Percentiles rank a stretch among this genome's conserved stretches.
Conservation (phyloP, 2,329 filamentous ascomycete species). For the Drechslerella dactyloides region DNA sequence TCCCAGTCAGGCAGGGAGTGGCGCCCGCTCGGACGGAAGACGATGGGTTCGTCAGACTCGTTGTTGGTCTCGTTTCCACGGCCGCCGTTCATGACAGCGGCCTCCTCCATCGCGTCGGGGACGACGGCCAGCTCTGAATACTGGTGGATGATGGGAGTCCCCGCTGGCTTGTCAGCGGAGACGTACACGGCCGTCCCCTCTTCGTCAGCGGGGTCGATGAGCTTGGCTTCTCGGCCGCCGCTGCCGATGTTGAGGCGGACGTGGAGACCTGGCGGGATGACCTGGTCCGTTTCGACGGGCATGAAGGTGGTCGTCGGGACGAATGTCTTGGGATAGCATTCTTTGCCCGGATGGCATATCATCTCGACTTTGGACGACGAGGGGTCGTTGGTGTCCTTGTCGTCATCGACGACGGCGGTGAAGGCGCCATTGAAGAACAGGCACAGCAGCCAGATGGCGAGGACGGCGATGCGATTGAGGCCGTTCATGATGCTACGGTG, state of each 20-base stretch:
- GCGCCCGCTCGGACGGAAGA: slow-evolving; percentile 55
- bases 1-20: slow-evolving; percentile 58
- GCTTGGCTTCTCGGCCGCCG: slow-evolving; percentile 70
- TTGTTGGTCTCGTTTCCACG: slow-evolving; percentile 42
- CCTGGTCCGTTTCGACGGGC: slow-evolving; percentile 68
- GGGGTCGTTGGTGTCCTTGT: background rate
- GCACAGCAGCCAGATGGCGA: slow-evolving; percentile 36
- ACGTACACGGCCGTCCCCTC: slow-evolving; percentile 58
- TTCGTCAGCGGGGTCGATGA: slow-evolving; percentile 64
- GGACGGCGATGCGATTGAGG: slow-evolving; percentile 31
- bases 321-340: slow-evolving; percentile 71
- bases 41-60: slow-evolving; percentile 52
- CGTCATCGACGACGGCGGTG: slow-evolving; percentile 9
- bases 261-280: slow-evolving; percentile 70
- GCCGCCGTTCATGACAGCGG: slow-evolving; percentile 33
- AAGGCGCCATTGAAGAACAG: slow-evolving; percentile 41
- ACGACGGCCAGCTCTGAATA: slow-evolving; percentile 65
- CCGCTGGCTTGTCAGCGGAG: slow-evolving; percentile 25
- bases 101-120: slow-evolving; percentile 57
- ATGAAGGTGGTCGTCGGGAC: slow-evolving; percentile 71
- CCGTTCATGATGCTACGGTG: slow-evolving; percentile 35
- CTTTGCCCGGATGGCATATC: slow-evolving; percentile 67
- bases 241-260: slow-evolving; percentile 70
- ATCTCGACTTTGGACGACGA: slow-evolving; percentile 59
- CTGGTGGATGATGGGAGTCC: slow-evolving; percentile 47